Evolutionary conservation across 805 yeast species (phyloP), one percentile per base, ranked within the genome.

Genomic region (Barnettozyma pratensis): DNA sequence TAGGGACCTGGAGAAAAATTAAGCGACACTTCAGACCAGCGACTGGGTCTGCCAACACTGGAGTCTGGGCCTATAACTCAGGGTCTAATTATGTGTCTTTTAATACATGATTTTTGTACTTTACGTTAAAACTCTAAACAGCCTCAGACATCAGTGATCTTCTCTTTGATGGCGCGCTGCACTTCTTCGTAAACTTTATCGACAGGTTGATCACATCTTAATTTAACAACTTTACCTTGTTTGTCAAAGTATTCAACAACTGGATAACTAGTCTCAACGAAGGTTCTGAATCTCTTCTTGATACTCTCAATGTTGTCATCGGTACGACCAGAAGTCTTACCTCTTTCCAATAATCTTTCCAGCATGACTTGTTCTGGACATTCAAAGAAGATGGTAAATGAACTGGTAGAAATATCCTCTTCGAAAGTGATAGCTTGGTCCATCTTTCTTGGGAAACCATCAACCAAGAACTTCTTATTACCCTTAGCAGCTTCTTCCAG

Each of bases 371-470:
- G 62, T 66, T 86, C 94, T 1, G 92, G 87, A 65, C 95, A 87
- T 55, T 86, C 90, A 61, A 87, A 87, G 68, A 83, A 87, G 39
- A 87, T 71, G 2, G 87, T 81, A 67, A 85, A 79, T 28, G 80
- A 73, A 53, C 87, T 84, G 66, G 75, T 84, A 60, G 81, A 94
- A 58, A 82, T 74, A 62, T 80, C 72, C 37, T 85, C 80, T 70
- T 92, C 98, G 65, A 92, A 92, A n/a, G 92, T 86, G 38, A 85
- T 51, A 0, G 98, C 98, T 72, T 92, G 99, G 69, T 94, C 98
- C 97, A 94, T 92, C 66, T 91, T 89, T 65, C 98, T 80, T 43
- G 99, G 99, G 77, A 94, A 92, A 0, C 99, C 99, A 66, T 92
- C 99, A 46, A 92, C 82, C 59, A 92, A 72, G 66, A 91, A 92